A percentile compares a stretch with the other conserved stretches of the same genome.
Evolutionary conservation across 176 grass and related monocot genomes (phyloP).

Genomic region (Musa acuminata): DNA sequence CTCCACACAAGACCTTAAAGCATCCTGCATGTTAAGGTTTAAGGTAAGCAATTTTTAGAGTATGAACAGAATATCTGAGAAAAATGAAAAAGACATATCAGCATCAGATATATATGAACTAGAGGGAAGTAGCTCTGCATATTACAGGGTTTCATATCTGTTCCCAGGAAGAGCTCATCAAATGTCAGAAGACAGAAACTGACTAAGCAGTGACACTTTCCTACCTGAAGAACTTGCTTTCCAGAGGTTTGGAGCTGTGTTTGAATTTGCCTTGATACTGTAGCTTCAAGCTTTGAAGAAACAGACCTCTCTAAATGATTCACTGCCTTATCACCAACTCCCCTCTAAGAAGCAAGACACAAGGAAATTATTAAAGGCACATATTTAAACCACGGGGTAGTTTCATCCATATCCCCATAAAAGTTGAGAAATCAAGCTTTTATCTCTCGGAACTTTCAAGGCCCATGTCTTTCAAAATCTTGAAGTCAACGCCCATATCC

Average conservation of each 20-base stretch:
- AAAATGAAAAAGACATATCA: background rate
- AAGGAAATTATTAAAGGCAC: background rate
- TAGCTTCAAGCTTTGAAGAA: constrained; percentile 64
- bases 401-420: background rate
- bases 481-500: background rate
- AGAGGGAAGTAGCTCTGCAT: background rate
- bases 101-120: background rate
- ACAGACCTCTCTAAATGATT: constrained; percentile 87
- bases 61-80: background rate
- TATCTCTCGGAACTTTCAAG: background rate
- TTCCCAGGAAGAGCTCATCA: background rate
- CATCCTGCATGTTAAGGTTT: constrained; percentile 36
- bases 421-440: background rate
- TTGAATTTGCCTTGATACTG: constrained; percentile 71
- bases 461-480: background rate
- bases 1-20: constrained; percentile 61
- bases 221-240: constrained; percentile 83
- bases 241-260: constrained; percentile 65
- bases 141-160: background rate
- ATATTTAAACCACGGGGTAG: background rate
- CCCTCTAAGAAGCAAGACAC: constrained; percentile 40
- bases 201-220: background rate
- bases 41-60: background rate
- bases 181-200: background rate
- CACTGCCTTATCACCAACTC: constrained; percentile 65